Percentiles rank a stretch among this genome's conserved stretches.
Conservation (phyloP, 1,284 basidiomycete genomes). For the Irpex rosettiformis region DNA sequence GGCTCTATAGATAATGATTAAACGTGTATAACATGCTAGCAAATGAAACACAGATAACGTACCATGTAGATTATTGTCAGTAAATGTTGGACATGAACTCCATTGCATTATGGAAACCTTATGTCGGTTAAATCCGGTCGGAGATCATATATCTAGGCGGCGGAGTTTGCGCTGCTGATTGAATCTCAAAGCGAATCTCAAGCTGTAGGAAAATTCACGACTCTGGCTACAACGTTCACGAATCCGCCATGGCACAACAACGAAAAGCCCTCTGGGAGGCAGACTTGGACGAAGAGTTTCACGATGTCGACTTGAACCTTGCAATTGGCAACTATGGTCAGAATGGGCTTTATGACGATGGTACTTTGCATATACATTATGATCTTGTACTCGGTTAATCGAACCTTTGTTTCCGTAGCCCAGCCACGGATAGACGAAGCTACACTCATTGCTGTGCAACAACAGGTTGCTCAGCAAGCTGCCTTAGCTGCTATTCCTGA, state of each 20-base stretch:
- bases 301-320: constrained; percentile 69
- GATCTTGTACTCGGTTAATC: constrained; percentile 16
- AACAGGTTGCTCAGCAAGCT: constrained; percentile 77
- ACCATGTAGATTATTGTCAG: background rate
- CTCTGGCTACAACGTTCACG: background rate
- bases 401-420: constrained; percentile 20
- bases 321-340: constrained; percentile 69
- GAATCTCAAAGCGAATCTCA: constrained; percentile 2
- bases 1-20: background rate
- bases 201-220: constrained; percentile 1
- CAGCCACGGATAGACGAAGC: constrained; percentile 65
- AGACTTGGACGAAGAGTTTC: constrained; percentile 72
- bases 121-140: background rate
- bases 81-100: background rate
- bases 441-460: constrained; percentile 65
- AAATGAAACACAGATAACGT: background rate
- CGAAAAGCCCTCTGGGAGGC: constrained; percentile 62
- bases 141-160: background rate
- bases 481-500: constrained; percentile 78
- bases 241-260: constrained; percentile 50
- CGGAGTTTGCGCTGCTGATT: background rate
- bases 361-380: constrained; percentile 32
- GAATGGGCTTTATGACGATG: constrained; percentile 67
- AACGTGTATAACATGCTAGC: background rate
- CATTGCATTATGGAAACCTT: background rate